Evolutionary conservation across 768 basidiomycete species (phyloP).

Genomic region (Mycena maculata): DNA sequence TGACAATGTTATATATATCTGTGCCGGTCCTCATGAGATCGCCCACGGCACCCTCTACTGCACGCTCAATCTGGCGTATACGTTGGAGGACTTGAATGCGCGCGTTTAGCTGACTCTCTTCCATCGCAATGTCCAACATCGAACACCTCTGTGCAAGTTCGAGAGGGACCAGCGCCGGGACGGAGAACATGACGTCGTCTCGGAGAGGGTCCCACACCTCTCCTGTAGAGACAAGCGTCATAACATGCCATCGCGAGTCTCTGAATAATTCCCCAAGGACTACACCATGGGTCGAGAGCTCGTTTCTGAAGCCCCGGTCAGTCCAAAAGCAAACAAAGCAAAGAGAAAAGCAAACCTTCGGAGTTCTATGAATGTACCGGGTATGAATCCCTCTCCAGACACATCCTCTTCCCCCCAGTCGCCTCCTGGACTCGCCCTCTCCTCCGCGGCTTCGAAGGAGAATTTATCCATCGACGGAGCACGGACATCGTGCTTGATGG

Average conservation of each 20-base stretch:
- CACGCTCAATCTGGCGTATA: conserved; percentile 64
- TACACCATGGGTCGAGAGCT: conserved; percentile 45
- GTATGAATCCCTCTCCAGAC: conserved; percentile 38
- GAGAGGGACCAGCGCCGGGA: conserved; percentile 65
- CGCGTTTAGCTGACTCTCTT: conserved; percentile 59
- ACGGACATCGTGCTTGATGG: neutral
- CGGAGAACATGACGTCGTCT: conserved; percentile 67
- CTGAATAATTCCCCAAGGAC: conserved; percentile 46
- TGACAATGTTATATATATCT: conserved; percentile 60
- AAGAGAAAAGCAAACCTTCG: conserved; percentile 52
- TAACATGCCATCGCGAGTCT: conserved; percentile 34
- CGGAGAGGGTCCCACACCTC: conserved; percentile 62
- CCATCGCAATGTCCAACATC: conserved; percentile 38
- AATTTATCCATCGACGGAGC: conserved; percentile 39
- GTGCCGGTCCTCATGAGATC: conserved; percentile 40
- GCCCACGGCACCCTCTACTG: conserved; percentile 55
- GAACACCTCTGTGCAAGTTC: conserved; percentile 66
- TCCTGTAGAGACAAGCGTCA: conserved; percentile 56
- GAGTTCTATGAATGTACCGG: conserved; percentile 65
- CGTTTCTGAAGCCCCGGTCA: conserved; percentile 45
- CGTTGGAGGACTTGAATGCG: conserved; percentile 72
- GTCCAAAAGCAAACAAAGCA: neutral
- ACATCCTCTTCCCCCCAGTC: conserved; percentile 33
- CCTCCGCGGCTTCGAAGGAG: conserved; percentile 35
- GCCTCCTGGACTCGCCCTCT: conserved; percentile 9